Evolutionary conservation across 441 rosid genomes (phyloP).

Genomic region (Pelargonium australe): DNA sequence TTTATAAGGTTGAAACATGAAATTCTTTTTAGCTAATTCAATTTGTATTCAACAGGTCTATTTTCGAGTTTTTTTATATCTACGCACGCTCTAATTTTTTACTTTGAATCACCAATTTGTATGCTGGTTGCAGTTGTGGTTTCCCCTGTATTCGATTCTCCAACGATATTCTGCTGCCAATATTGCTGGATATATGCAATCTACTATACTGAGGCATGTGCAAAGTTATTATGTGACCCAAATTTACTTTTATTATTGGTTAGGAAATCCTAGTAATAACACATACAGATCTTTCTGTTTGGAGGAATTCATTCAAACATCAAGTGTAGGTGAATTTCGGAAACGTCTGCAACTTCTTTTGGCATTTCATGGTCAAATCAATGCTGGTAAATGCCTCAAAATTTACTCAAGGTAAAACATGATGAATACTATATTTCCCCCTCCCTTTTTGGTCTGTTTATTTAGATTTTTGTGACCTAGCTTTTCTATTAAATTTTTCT

Average conservation of each 20-base stretch:
- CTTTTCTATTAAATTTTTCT: neutral
- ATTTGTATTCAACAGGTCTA: no score
- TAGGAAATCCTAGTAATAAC: slow-evolving; percentile 1
- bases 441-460: neutral
- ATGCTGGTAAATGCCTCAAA: slow-evolving; percentile 49
- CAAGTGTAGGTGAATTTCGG: slow-evolving; percentile 83
- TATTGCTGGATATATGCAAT: slow-evolving; percentile 39
- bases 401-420: slow-evolving; percentile 57
- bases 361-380: slow-evolving; percentile 76
- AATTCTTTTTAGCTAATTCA: no score
- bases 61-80: no score
- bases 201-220: slow-evolving; percentile 60
- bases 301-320: slow-evolving; percentile 75
- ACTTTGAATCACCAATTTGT: neutral
- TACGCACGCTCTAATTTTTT: no score
- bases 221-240: slow-evolving; percentile 12
- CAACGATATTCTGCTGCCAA: slow-evolving; percentile 36
- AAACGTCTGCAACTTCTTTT: slow-evolving; percentile 80
- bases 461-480: no score
- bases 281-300: slow-evolving; percentile 48
- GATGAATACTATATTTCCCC: neutral
- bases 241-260: no score
- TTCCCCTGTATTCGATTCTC: slow-evolving; percentile 79
- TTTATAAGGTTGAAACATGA: no score
- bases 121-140: slow-evolving; percentile 77